Evolutionary conservation across 139 green algal genomes (phyloP).

Genomic region (Tetradesmus lagerheimii): DNA sequence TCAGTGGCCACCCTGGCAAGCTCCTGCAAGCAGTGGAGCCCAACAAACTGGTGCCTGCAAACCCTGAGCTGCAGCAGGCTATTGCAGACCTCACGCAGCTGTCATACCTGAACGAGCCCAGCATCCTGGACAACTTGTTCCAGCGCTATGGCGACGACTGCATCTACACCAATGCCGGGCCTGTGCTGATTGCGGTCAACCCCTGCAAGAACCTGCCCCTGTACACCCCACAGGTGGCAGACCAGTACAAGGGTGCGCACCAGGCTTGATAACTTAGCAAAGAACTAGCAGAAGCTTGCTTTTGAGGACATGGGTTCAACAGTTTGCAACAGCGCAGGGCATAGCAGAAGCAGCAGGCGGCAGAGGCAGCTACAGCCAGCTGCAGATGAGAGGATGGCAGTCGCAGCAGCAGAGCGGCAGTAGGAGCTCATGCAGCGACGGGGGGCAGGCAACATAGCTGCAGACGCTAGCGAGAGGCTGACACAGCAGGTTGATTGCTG

Average conservation of each 20-base stretch:
- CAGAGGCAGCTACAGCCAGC: not conserved
- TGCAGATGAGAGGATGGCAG: not conserved
- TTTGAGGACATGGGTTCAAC: no score
- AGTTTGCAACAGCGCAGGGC: no score
- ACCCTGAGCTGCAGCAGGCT: slow-evolving; percentile 66
- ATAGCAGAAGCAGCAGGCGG: no score
- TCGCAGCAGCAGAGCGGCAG: not conserved
- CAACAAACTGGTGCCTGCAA: slow-evolving; percentile 57
- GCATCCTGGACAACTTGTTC: slow-evolving; percentile 85
- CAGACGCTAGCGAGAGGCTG: no score
- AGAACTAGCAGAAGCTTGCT: no score
- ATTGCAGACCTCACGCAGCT: slow-evolving; percentile 88
- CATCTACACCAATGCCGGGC: slow-evolving; percentile 89
- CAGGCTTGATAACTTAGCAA: no score
- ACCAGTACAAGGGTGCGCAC: slow-evolving; percentile 71
- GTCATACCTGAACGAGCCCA: slow-evolving; percentile 90
- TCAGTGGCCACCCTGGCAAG: not conserved
- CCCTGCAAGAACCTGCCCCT: slow-evolving; percentile 87
- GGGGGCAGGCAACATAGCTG: not conserved
- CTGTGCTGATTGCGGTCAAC: slow-evolving; percentile 93
- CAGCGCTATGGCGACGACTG: slow-evolving; percentile 68
- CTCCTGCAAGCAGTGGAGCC: slow-evolving; percentile 7
- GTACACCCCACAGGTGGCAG: slow-evolving; percentile 77
- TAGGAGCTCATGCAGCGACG: not conserved
- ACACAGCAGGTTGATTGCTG: no score